These are phyloP conservation scores for Hypomyces perniciosus DNA, from an alignment of 2,329 filamentous ascomycete species.

Conservation along the genomic window DNA sequence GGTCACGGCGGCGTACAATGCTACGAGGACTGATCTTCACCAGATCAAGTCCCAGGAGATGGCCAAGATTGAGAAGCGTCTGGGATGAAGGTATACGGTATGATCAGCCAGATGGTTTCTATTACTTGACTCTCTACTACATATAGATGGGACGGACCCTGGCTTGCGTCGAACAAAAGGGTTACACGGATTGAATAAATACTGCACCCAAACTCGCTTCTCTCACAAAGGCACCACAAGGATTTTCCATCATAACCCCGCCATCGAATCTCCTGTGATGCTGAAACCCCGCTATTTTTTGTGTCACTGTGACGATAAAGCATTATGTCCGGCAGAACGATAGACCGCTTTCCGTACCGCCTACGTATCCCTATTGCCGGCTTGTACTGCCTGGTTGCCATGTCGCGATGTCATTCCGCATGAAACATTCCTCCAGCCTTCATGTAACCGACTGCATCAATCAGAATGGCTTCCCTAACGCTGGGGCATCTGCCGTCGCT, in stretches of 20 bases:
- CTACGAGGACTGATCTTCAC: conserved; percentile 68
- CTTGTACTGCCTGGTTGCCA: neutral
- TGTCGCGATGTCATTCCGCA: conserved; percentile 2
- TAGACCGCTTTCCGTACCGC: conserved; percentile 17
- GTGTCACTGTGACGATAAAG: neutral
- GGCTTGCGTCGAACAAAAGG: too few relatives aligned
- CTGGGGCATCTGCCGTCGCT: conserved; percentile 48
- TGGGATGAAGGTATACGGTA: conserved; percentile 32
- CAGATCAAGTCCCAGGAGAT: conserved; percentile 61
- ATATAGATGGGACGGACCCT: too few relatives aligned
- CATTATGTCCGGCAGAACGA: conserved; percentile 15
- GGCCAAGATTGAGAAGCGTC: conserved; percentile 65
- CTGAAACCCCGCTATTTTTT: conserved; percentile 7
- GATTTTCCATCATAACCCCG: conserved; percentile 5
- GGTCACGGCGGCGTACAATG: conserved; percentile 68
- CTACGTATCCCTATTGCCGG: conserved; percentile 3
- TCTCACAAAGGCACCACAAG: too few relatives aligned
- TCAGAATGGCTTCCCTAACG: conserved; percentile 38
- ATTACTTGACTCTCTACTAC: too few relatives aligned
- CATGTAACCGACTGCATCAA: neutral
- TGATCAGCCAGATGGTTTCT: too few relatives aligned
- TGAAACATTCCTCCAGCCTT: neutral
- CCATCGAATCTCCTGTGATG: conserved; percentile 12
- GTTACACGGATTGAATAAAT: too few relatives aligned
- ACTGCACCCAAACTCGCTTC: too few relatives aligned